Evolutionary conservation across 257 asterid species (phyloP).

Genomic region (Primulina tabacum): DNA sequence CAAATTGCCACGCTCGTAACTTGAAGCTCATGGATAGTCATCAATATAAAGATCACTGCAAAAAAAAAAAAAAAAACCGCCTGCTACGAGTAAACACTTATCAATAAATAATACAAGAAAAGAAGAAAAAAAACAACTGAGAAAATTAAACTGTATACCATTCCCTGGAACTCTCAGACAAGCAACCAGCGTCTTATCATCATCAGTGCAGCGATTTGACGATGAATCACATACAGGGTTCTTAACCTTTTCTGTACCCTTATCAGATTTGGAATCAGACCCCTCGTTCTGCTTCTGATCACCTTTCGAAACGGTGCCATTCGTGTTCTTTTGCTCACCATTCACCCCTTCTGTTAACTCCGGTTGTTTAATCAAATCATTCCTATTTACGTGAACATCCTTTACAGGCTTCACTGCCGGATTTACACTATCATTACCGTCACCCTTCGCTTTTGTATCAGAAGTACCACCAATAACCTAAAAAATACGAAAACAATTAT

Average conservation of each 20-base stretch:
- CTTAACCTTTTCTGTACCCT: slow-evolving; percentile 24
- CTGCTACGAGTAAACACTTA: slow-evolving; percentile 9
- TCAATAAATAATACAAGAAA: slow-evolving; percentile 5
- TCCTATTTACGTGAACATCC: slow-evolving; percentile 23
- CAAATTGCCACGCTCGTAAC: not conserved
- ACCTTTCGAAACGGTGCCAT: slow-evolving; percentile 27
- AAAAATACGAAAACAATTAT: slow-evolving; percentile 21
- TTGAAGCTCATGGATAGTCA: not conserved
- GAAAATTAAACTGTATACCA: slow-evolving; percentile 45
- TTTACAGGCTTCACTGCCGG: slow-evolving; percentile 31
- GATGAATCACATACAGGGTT: slow-evolving; percentile 58
- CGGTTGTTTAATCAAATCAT: slow-evolving; percentile 1
- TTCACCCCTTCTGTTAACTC: not conserved
- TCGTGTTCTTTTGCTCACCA: slow-evolving; percentile 20
- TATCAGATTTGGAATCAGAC: slow-evolving; percentile 26
- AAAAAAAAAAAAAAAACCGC: not conserved
- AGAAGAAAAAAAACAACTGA: not conserved
- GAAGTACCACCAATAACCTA: slow-evolving; percentile 30
- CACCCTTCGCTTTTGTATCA: slow-evolving; percentile 26
- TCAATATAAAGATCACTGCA: slow-evolving; percentile 6
- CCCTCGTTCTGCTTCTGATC: slow-evolving; percentile 37
- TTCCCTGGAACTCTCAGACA: slow-evolving; percentile 88
- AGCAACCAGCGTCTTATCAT: slow-evolving; percentile 66
- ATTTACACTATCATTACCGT: slow-evolving; percentile 26
- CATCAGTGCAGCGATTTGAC: slow-evolving; percentile 64